Evolutionary conservation across 2,329 filamentous ascomycete species (phyloP), one percentile per base, ranked within the genome.

Genomic region (Stagonosporopsis vannaccii): DNA sequence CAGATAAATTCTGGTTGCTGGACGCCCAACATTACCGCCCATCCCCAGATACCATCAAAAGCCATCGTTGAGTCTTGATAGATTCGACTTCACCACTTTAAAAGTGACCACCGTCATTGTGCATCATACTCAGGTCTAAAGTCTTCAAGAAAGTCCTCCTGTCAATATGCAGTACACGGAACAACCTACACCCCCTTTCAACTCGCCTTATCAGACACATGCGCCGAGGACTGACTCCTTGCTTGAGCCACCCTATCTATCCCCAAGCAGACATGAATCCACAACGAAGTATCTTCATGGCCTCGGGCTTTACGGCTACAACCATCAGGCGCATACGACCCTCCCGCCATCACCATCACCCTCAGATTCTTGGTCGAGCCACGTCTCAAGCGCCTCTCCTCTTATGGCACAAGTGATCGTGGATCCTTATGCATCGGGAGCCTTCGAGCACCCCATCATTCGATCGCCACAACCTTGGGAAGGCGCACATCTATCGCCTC

Each of bases 341-440:
- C 69, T 75, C 42, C 69, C 74, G 28, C 67, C 73, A 28, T 75
- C 75, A 13, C 74, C 74, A 23, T 70, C 74, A 22, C 66, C 72
- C 6, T 74, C 72, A 13, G 72, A 74, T 50, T 55, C 61, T 13
- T 77, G 74, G 73, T 56, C 61, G 13, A 39, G 59, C 11, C 70
- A 72, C 43, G 58, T 70, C 42, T 63, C 72, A 3, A 65, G 51
- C 33, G 46, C 67, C 8, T 74, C 72, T 45, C 67, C 73, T 3
- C 56, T 71, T 19, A 63, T 72, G 54, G 48, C 62, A 20, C 71
- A 72, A n/a, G 61, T 66, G 33, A 63, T 68, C 32, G 69, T 67
- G 33, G 70, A 75, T 45, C 66, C 70, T 11, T 74, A 68, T 63
- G 56, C 65, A 12, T 69, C 71, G 33, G 69, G 69, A 59, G 65